Evolutionary conservation across 331 rosid genomes (phyloP), one percentile per base, ranked within the genome.

Genomic region (Saraca asoca): DNA sequence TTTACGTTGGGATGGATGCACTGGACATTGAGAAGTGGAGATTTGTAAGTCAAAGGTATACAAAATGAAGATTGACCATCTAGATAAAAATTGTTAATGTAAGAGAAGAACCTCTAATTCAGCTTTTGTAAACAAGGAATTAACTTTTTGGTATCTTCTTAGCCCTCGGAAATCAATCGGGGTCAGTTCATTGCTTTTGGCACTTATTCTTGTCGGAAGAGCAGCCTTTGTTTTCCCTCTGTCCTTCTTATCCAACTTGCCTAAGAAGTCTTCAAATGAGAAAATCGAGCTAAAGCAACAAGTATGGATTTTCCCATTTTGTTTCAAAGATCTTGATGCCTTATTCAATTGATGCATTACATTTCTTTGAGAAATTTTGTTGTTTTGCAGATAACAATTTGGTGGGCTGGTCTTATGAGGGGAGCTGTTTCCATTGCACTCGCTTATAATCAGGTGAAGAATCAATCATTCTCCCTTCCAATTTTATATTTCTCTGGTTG

Each of bases 371-470:
- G 42, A 7, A 50, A 67, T 44, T 34, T 64, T 72, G 33, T 62
- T 72, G 33, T 60, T 43, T 77, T 24, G 45, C 78, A 90, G 99
- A 81, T 94, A 37, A 90, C 95, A 52, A 85, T 94, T 65, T 94
- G 97, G 97, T 94, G 99, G 99, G 90, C 99, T 13, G 97, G 99
- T 77, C 96, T 94, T 58, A 90, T 88, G 99, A 96, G 99, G 9
- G 99, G 99, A 15, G 96, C 99, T 48, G 99, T 94, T 71, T 94
- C 97, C 7, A 88, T 94, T 70, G 99, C 99, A 51, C 96, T 94
- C 51, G 90, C 99, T 20, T 94, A 94, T 76, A 94, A 90, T 76
- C 96, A 86, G 95, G 99, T 94, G 58, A 71, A 74, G 52, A 50
- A 60, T 70, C 44, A 64, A 71, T 72, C 58, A 53, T 29, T 42